A percentile compares a stretch with the other conserved stretches of the same genome.
Conservation (phyloP, 225 moss, liverwort and hornwort species). For the Pseudoscleropodium purum region DNA sequence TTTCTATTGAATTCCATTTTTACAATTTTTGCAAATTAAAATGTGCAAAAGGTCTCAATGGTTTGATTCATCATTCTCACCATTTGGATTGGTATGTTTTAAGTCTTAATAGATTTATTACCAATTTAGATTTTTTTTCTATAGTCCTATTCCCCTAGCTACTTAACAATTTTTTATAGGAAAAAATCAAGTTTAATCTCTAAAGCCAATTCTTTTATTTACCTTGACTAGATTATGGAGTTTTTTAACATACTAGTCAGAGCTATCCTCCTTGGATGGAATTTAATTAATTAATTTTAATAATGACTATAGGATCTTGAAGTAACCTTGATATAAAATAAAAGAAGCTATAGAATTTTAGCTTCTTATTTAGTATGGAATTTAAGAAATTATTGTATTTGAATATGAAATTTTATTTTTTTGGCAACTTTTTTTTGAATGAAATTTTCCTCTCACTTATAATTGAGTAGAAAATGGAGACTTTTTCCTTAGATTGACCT, state of each 20-base stretch:
- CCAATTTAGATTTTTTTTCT: background rate
- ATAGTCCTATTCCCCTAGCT: background rate
- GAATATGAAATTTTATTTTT: too few species aligned
- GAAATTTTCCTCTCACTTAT: background rate
- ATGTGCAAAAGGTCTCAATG: accelerated
- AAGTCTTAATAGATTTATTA: background rate
- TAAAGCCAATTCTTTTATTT: too few species aligned
- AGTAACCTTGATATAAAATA: background rate
- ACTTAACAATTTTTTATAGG: background rate
- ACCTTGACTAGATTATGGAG: too few species aligned
- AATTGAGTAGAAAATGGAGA: too few species aligned
- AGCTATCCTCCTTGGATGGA: too few species aligned
- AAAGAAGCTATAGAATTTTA: background rate
- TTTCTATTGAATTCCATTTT: too few species aligned
- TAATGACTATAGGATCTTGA: background rate
- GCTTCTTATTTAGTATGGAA: background rate
- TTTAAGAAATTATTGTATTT: background rate
- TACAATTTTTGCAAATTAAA: background rate
- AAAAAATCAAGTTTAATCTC: too few species aligned
- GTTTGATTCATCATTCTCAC: accelerated
- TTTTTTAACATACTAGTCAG: too few species aligned
- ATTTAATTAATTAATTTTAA: too few species aligned
- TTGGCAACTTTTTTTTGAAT: background rate
- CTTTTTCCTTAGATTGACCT: too few species aligned
- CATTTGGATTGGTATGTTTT: background rate